phyloP scores from a whole-genome alignment of 1,139 yeast genomes.

The Zygoascus sp. region DNA sequence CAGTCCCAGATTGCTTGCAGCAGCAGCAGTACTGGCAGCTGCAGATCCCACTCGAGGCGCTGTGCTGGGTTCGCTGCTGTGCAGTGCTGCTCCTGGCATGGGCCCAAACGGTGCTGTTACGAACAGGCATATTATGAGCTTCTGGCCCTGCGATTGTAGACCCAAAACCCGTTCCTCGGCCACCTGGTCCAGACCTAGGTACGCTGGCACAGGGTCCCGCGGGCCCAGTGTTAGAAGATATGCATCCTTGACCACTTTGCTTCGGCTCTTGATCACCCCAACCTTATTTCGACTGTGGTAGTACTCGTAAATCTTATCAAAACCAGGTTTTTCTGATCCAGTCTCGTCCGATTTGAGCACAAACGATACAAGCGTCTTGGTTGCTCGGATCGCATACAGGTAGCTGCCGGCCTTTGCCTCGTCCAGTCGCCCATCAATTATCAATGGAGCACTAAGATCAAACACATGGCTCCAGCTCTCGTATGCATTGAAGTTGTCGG shows the following conservation, averaged over 20 bases:
- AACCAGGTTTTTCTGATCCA: constrained; percentile 24
- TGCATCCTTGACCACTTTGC: constrained; percentile 58
- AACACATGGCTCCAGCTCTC: constrained; percentile 30
- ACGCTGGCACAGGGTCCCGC: constrained; percentile 29
- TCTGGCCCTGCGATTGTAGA: constrained; percentile 12
- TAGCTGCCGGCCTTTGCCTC: constrained; percentile 52
- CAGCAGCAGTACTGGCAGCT: no score
- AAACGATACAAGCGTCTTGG: constrained; percentile 51
- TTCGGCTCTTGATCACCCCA: constrained; percentile 55
- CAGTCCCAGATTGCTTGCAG: constrained; percentile 30
- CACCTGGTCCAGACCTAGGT: constrained; percentile 19
- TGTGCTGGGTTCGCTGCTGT: constrained; percentile 7
- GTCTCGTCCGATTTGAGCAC: constrained; percentile 25
- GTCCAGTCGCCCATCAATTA: constrained; percentile 62
- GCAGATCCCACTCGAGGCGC: constrained; percentile 14
- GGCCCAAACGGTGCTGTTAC: constrained; percentile 17
- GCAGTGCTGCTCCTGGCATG: neutral
- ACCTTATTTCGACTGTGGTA: constrained; percentile 47
- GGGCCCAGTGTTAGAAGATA: constrained; percentile 49
- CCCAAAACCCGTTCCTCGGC: constrained; percentile 15
- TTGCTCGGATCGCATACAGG: constrained; percentile 44
- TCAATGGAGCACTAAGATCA: constrained; percentile 38
- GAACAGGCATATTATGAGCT: constrained; percentile 22
- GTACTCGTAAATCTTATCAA: constrained; percentile 50
- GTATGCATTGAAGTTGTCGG: constrained; percentile 25